Percentiles rank a stretch among this genome's conserved stretches.
phyloP scores from a whole-genome alignment of 192 early-diverging fungal genomes.

The Backusella parvicylindrica region DNA sequence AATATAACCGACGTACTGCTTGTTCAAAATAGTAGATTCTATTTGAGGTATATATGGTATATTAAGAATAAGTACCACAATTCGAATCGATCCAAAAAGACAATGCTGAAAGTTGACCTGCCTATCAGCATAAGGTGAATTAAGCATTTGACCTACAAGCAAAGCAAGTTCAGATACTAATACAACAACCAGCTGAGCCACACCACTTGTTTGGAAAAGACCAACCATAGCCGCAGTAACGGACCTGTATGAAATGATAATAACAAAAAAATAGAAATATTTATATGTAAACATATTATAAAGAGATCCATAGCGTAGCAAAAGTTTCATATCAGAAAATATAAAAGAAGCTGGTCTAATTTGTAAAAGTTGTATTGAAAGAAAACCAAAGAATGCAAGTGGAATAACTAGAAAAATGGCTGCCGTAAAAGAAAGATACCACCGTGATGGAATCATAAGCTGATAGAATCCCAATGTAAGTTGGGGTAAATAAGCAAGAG shows the following conservation, averaged over 20 bases:
- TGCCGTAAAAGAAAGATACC: slow-evolving; percentile 27
- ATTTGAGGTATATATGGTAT: slow-evolving; percentile 30
- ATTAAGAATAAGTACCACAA: slow-evolving; percentile 36
- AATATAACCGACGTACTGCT: slow-evolving; percentile 41
- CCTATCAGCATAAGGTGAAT: slow-evolving; percentile 38
- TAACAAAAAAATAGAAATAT: slow-evolving; percentile 19
- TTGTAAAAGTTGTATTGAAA: slow-evolving; percentile 37
- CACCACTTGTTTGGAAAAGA: slow-evolving; percentile 38
- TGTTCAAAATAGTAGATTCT: slow-evolving; percentile 9
- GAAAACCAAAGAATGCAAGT: slow-evolving; percentile 19
- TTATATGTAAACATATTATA: slow-evolving; percentile 43
- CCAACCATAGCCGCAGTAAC: slow-evolving; percentile 36
- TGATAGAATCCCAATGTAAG: slow-evolving; percentile 44
- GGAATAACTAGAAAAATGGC: slow-evolving; percentile 35
- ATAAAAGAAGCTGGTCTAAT: slow-evolving; percentile 29
- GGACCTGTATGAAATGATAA: slow-evolving; percentile 22
- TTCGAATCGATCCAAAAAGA: slow-evolving; percentile 25
- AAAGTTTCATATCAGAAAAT: slow-evolving; percentile 34
- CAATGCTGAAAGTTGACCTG: slow-evolving; percentile 38
- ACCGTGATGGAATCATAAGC: slow-evolving; percentile 36
- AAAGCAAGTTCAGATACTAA: slow-evolving; percentile 36
- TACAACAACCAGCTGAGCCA: slow-evolving; percentile 41
- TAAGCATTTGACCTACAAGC: slow-evolving; percentile 37
- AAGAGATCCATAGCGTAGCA: slow-evolving; percentile 42
- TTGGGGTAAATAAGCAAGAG: slow-evolving; percentile 39